These are phyloP conservation scores for Suhomyces coccinellae DNA, from an alignment of 1,139 yeast species.

Conservation along the genomic window DNA sequence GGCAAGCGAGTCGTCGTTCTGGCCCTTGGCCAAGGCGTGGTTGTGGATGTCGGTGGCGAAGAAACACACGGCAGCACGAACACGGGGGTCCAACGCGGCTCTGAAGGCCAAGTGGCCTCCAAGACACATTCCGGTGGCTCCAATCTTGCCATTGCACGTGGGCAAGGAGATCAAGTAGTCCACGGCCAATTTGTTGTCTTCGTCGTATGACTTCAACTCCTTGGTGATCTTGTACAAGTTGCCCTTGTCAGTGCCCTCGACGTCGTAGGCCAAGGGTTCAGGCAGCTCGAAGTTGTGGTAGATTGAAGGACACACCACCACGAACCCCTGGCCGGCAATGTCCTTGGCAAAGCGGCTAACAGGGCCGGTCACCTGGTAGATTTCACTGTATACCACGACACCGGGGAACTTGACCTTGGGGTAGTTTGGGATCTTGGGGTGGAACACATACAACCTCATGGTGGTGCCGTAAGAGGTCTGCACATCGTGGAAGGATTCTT, in stretches of 20 bases:
- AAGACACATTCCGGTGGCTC: constrained; percentile 85
- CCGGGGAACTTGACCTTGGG: constrained; percentile 80
- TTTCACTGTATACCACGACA: constrained; percentile 76
- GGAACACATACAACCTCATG: constrained; percentile 65
- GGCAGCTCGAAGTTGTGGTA: constrained; percentile 71
- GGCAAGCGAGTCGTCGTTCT: constrained; percentile 62
- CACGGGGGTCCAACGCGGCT: constrained; percentile 64
- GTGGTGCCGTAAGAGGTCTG: constrained; percentile 65
- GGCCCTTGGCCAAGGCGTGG: constrained; percentile 62
- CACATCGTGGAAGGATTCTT: constrained; percentile 66
- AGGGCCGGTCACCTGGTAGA: constrained; percentile 80
- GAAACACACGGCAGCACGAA: constrained; percentile 70
- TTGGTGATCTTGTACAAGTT: constrained; percentile 66
- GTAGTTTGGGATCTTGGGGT: constrained; percentile 69
- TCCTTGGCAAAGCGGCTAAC: constrained; percentile 75
- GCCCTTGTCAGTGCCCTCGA: constrained; percentile 74
- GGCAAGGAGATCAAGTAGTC: constrained; percentile 58
- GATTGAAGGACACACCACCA: constrained; percentile 75
- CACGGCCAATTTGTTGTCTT: constrained; percentile 64
- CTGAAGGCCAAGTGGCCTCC: constrained; percentile 85
- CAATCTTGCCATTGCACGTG: constrained; percentile 72
- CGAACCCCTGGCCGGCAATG: constrained; percentile 78
- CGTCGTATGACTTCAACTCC: constrained; percentile 73
- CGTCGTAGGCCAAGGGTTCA: constrained; percentile 69
- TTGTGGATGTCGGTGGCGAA: constrained; percentile 81